Base-by-base conservation (phyloP, 2,329 filamentous ascomycete genomes). In the Dryadomyces quercivorus region DNA sequence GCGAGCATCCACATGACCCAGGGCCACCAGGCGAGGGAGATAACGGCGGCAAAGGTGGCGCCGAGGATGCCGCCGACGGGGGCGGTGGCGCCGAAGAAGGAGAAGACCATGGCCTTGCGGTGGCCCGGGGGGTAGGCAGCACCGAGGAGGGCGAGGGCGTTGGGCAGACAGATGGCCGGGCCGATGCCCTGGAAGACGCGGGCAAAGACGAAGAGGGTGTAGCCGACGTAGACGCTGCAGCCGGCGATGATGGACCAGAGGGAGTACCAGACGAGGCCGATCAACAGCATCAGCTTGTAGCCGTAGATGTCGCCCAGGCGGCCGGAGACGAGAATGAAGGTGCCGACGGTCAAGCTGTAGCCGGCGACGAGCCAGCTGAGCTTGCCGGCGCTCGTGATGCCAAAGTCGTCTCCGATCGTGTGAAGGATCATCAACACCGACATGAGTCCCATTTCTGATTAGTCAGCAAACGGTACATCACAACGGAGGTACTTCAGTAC, bases 161-260 rank as follows among this genome's bases (percentile, higher is more conserved):
- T 87, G 0, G 84, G 83, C 20, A 86, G 68, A 15, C 75, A 68
- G 34, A 86, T 70, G 0, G 82, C 80, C 0, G 81, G 79, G 0
- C 84, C 84, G 21, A 84, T 73, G n/a, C 61, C 61, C 54, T 63
- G 61, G 52, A 63, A 49, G 12, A 57, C 60, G 8, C 61, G 52
- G 21, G 51, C 53, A 46, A 61, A 55, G 45, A 59, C 60, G 51
- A 62, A 61, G 50, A 59, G 60, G 6, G 62, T 50, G 40, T 72
- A 69, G 55, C 77, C 74, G 0, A 69, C 61, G 5, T 72, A 63
- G 43, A 72, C 70, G 3, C 64, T 68, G 53, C 76, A 75, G 0
- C 76, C 78, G 4, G 69, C 70, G 2, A 76, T 59, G 15, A 78
- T 61, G 1, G 74, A 74, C 72, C 76, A 82, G 5, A 76, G 38